Conservation (phyloP, 2,329 filamentous ascomycete species). For the Metarhizium robertsii region DNA sequence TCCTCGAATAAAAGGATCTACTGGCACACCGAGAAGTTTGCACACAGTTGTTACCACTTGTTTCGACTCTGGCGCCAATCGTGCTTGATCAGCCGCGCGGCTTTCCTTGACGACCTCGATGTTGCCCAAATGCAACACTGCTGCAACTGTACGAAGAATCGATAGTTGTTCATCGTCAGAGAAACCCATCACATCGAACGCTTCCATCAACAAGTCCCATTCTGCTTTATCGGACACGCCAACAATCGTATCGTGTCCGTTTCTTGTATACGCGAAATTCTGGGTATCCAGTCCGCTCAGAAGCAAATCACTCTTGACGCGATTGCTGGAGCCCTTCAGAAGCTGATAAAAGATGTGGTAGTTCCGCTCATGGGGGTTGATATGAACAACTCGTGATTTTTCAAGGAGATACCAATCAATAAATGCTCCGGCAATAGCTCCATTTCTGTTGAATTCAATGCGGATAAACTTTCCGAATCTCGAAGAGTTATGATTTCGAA, state of each 20-base stretch:
- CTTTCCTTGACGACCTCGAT: slow-evolving; percentile 86
- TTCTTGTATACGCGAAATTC: slow-evolving; percentile 84
- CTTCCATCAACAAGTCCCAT: slow-evolving; percentile 84
- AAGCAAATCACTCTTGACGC: slow-evolving; percentile 67
- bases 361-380: slow-evolving; percentile 82
- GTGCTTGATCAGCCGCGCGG: slow-evolving; percentile 80
- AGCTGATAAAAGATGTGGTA: slow-evolving; percentile 98
- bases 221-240: slow-evolving; percentile 87
- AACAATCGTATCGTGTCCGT: slow-evolving; percentile 83
- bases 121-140: slow-evolving; percentile 89
- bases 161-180: slow-evolving; percentile 72
- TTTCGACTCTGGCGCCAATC: slow-evolving; percentile 66
- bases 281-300: slow-evolving; percentile 67
- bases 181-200: slow-evolving; percentile 91
- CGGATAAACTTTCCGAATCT: slow-evolving; percentile 98
- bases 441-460: slow-evolving; percentile 82
- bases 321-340: slow-evolving; percentile 67
- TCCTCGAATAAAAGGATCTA: slow-evolving; percentile 79
- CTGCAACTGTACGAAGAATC: slow-evolving; percentile 80
- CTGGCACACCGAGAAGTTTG: slow-evolving; percentile 70
- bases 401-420: slow-evolving; percentile 98
- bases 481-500: slow-evolving; percentile 96
- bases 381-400: slow-evolving; percentile 90
- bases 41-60: slow-evolving; percentile 72
- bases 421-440: slow-evolving; percentile 88